Percentiles rank a stretch among this genome's conserved stretches.
These are phyloP conservation scores for Ceratocystis harringtonii DNA, from an alignment of 2,329 filamentous ascomycete genomes.

Conservation along the genomic window DNA sequence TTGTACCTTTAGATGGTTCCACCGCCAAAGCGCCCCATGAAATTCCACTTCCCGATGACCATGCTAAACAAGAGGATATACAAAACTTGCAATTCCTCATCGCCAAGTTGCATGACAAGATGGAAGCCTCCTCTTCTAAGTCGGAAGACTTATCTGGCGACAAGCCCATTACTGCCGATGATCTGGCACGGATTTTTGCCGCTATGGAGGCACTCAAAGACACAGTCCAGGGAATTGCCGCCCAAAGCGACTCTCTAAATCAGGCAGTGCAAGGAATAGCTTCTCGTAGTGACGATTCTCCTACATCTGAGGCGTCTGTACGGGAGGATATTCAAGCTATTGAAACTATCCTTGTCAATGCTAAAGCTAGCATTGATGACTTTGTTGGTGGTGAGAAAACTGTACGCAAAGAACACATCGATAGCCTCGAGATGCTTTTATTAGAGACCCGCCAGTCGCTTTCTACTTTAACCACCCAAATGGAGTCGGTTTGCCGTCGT, in stretches of 20 bases:
- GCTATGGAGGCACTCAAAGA: slow-evolving; percentile 35
- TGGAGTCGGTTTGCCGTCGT: slow-evolving; percentile 59
- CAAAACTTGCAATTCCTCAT: slow-evolving; percentile 76
- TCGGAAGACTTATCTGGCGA: slow-evolving; percentile 21
- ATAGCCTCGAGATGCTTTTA: slow-evolving; percentile 49
- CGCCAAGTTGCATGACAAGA: slow-evolving; percentile 65
- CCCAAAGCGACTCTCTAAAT: slow-evolving; percentile 32
- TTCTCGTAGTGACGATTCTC: slow-evolving; percentile 18
- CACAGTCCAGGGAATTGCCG: slow-evolving; percentile 32
- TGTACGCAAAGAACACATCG: slow-evolving; percentile 50
- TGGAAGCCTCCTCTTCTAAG: slow-evolving; percentile 38
- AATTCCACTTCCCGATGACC: slow-evolving; percentile 26
- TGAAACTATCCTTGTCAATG: slow-evolving; percentile 77
- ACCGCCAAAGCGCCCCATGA: not conserved
- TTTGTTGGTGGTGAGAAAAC: slow-evolving; percentile 56
- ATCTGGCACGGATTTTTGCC: slow-evolving; percentile 41
- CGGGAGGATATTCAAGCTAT: slow-evolving; percentile 76
- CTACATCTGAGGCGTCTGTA: slow-evolving; percentile 25
- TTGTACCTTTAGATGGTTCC: not conserved
- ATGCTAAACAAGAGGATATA: slow-evolving; percentile 55
- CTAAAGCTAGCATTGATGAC: slow-evolving; percentile 76
- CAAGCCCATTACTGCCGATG: slow-evolving; percentile 33
- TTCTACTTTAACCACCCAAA: slow-evolving; percentile 46
- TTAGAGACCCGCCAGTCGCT: slow-evolving; percentile 63
- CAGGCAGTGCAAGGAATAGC: slow-evolving; percentile 33